Evolutionary conservation across 1,284 basidiomycete species (phyloP).

Genomic region (Papiliotrema flavescens): DNA sequence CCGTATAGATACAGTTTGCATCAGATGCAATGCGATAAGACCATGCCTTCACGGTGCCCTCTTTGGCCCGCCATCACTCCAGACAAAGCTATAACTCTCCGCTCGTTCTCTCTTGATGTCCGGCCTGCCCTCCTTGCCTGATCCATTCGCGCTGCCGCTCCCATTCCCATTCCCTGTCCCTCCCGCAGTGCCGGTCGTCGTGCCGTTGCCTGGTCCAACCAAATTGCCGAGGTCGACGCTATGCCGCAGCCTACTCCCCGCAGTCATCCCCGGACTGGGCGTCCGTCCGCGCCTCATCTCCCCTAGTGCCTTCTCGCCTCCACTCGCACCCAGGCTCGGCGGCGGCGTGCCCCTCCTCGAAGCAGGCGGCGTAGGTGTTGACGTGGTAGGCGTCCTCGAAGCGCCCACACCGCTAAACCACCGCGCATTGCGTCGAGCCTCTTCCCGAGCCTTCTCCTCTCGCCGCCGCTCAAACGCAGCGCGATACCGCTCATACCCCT

Average conservation of each 20-base stretch:
- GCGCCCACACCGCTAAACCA: constrained; percentile 4
- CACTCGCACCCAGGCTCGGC: background rate
- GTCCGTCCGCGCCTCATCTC: constrained; percentile 4
- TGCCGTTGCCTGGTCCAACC: too few species aligned
- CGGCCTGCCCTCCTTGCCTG: background rate
- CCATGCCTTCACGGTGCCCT: constrained; percentile 2
- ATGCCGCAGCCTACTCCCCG: background rate
- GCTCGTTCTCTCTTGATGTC: constrained; percentile 16
- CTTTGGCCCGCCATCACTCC: constrained; percentile 2
- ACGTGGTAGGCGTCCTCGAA: background rate
- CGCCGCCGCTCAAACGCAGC: constrained; percentile 81
- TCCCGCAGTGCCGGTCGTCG: background rate
- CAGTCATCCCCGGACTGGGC: constrained; percentile 12
- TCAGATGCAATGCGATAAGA: background rate
- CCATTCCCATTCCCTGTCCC: background rate
- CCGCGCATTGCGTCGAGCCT: constrained; percentile 12
- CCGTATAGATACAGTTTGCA: background rate
- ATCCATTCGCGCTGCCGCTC: background rate
- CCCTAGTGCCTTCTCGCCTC: background rate
- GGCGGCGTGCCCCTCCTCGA: constrained; percentile 24
- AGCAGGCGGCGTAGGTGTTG: constrained; percentile 21
- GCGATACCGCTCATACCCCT: constrained; percentile 89
- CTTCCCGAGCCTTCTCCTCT: constrained; percentile 56
- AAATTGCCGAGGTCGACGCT: too few species aligned
- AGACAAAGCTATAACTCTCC: constrained; percentile 31